Conservation (phyloP, 257 asterid genomes). For the Phtheirospermum japonicum region DNA sequence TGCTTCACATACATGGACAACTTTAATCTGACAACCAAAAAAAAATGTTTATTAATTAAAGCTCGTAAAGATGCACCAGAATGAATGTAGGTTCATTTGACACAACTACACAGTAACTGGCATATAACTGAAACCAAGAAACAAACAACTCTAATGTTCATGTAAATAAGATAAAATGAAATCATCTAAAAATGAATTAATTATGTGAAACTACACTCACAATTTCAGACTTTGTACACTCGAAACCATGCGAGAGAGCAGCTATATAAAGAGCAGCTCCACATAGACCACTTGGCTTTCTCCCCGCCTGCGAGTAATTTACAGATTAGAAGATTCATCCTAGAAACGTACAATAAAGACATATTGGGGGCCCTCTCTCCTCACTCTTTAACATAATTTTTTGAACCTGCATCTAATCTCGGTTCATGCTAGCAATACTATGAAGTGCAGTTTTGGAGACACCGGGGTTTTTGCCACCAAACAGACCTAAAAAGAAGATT, state of each 20-base stretch:
- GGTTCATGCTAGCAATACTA: too few species aligned
- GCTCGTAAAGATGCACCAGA: constrained; percentile 12
- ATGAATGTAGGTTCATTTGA: not conserved
- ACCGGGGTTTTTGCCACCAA: too few species aligned
- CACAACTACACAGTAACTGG: too few species aligned
- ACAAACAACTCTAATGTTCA: too few species aligned
- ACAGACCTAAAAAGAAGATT: too few species aligned
- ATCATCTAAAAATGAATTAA: constrained; percentile 8
- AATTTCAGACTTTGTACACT: constrained; percentile 61
- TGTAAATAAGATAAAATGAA: too few species aligned
- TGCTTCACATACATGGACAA: constrained; percentile 84
- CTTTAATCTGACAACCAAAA: constrained; percentile 52
- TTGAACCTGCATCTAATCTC: too few species aligned
- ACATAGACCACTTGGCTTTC: too few species aligned
- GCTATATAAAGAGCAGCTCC: too few species aligned
- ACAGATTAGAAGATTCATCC: constrained; percentile 20
- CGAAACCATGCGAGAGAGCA: constrained; percentile 70
- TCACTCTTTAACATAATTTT: constrained; percentile 5
- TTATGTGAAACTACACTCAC: constrained; percentile 47
- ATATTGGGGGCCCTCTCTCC: not conserved
- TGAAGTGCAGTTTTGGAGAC: too few species aligned
- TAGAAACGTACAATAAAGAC: constrained; percentile 3
- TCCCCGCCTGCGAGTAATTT: too few species aligned
- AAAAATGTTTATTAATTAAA: constrained; percentile 20
- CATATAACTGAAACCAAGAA: too few species aligned